Conservation (phyloP, 768 basidiomycete species). For the Albatrellus ellisii region DNA sequence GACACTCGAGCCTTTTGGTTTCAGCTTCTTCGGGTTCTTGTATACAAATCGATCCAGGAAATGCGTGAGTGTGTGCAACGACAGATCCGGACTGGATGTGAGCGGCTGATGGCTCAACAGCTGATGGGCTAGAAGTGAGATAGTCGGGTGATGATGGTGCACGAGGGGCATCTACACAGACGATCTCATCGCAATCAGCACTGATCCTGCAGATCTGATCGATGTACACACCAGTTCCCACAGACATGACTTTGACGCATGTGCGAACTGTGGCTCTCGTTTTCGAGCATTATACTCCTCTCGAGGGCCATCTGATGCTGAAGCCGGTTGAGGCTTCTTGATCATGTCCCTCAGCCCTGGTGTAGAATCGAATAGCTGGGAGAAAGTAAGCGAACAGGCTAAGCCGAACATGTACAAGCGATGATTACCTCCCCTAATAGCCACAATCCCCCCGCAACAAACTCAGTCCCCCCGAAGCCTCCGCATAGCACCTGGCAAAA, state of each 20-base stretch:
- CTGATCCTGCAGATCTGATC: background rate
- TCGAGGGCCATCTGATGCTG: slow-evolving; percentile 7
- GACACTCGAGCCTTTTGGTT: slow-evolving; percentile 66
- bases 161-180: slow-evolving; percentile 57
- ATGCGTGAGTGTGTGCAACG: slow-evolving; percentile 84
- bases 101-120: slow-evolving; percentile 61
- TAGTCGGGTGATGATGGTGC: slow-evolving; percentile 81
- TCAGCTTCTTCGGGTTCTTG: slow-evolving; percentile 79
- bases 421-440: slow-evolving; percentile 72
- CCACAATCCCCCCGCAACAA: slow-evolving; percentile 79
- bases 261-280: slow-evolving; percentile 78
- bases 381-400: background rate
- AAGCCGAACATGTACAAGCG: background rate
- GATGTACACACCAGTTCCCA: slow-evolving; percentile 73
- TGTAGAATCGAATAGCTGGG: slow-evolving; percentile 36
- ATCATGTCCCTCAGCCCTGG: slow-evolving; percentile 34
- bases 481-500: slow-evolving; percentile 65
- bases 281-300: slow-evolving; percentile 73
- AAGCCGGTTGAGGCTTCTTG: background rate
- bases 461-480: slow-evolving; percentile 67
- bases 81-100: slow-evolving; percentile 77
- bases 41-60: slow-evolving; percentile 97
- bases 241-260: slow-evolving; percentile 65
- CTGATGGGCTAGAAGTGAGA: slow-evolving; percentile 77
- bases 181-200: background rate